Base-by-base conservation (phyloP, 208 protist species). In the Acanthamoeba triangularis region DNA sequence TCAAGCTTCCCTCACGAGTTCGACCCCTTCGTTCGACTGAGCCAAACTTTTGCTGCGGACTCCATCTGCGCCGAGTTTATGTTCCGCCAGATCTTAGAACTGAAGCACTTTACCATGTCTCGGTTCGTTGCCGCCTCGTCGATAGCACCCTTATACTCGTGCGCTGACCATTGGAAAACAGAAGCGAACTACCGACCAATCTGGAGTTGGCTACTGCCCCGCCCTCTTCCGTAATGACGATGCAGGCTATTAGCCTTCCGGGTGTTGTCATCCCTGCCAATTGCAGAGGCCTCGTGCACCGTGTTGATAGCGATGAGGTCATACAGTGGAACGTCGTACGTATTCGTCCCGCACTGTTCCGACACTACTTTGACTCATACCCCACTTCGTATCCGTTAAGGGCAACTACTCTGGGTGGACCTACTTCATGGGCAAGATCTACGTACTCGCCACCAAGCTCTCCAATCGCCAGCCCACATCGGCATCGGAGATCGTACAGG, bases 381-480 rank as follows among this genome's bases (percentile, higher is more conserved):
- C 7, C 20, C 13, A 10, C 16, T 28, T 30, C 72, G 20, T 37
- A 37, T 37, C 13, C 44, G 0, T 90, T 37, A 33, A 91, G 85
- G 25, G 37, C 44, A 91, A 91, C 3, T 91, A 91, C 56, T 91
- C 85, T n/a, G 56, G 33, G 10, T 91, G 85, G 85, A 67, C 30
- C n/a, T 91, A 91, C 59, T 67, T 91, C 44, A 59, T 91, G 33
- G 44, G 35, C 30, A 85, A 85, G 49, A 85, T 85, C 41, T 7
- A 10, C 3, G 37, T 13, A 1, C 63, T 85, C 20, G 78, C 47
- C 10, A 33, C 49, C 47, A 59, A 49, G 41, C 78, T 85, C 23
- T 85, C 49, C 49, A 85, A 85, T 35, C 47, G 78, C 2, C 78
- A 91, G 52, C 49, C 16, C 30, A 91, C 85, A 37, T 35, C 85